Conservation (phyloP, 2,329 filamentous ascomycete genomes). For the Apiospora kogelbergensis region DNA sequence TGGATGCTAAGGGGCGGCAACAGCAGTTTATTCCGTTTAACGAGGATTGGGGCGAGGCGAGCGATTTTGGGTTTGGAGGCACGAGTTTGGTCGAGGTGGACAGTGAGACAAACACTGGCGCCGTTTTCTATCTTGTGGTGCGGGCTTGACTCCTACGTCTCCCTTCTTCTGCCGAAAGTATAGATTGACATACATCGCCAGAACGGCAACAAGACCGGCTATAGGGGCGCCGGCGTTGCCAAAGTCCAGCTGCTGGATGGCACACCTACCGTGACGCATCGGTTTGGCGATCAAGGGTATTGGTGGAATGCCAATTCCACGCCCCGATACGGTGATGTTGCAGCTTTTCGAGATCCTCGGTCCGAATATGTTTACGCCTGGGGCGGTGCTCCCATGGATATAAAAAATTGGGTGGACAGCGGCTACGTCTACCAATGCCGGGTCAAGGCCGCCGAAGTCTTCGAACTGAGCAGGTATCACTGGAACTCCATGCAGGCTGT, state of each 20-base stretch:
- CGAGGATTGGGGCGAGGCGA: constrained; percentile 36
- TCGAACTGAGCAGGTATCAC: constrained; percentile 23
- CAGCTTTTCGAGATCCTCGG: constrained; percentile 36
- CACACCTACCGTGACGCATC: constrained; percentile 34
- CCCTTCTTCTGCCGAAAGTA: neutral
- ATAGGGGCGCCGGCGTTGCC: constrained; percentile 37
- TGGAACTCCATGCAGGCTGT: neutral
- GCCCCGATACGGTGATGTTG: constrained; percentile 38
- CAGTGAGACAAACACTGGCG: constrained; percentile 25
- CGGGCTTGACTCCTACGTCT: constrained; percentile 11
- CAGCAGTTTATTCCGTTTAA: constrained; percentile 37
- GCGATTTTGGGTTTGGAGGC: constrained; percentile 36
- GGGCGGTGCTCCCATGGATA: constrained; percentile 36
- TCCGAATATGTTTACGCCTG: constrained; percentile 39
- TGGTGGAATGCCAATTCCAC: constrained; percentile 35
- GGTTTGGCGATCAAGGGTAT: constrained; percentile 30
- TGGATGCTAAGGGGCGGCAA: constrained; percentile 33
- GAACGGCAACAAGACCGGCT: constrained; percentile 32
- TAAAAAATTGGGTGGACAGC: constrained; percentile 23
- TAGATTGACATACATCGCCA: neutral
- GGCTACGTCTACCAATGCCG: constrained; percentile 37
- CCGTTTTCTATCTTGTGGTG: constrained; percentile 38
- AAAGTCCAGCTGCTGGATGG: constrained; percentile 33
- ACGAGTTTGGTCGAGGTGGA: constrained; percentile 39
- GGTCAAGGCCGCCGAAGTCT: constrained; percentile 34